phyloP scores from a whole-genome alignment of 257 asterid species.

The Henckelia pumila region DNA sequence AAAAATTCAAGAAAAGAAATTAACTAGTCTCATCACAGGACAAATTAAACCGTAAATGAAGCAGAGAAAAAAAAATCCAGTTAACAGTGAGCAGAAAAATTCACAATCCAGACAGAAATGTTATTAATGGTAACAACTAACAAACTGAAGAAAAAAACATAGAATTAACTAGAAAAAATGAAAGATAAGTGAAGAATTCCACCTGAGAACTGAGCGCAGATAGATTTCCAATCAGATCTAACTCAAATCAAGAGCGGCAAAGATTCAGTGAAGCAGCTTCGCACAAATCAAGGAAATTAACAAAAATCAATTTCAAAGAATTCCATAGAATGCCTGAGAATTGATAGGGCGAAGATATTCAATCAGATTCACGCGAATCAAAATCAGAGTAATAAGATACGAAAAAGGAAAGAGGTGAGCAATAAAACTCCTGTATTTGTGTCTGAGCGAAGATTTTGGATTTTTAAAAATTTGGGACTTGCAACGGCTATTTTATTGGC shows the following conservation, averaged over 20 bases:
- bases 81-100: not conserved
- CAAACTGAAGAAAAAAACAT: not conserved
- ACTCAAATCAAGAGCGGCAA: not conserved
- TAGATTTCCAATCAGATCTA: not conserved
- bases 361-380: slow-evolving; percentile 26
- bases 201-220: not conserved
- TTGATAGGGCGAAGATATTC: slow-evolving; percentile 1
- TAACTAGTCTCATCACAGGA: not conserved
- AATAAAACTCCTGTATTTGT: not conserved
- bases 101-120: not conserved
- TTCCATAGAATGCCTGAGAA: slow-evolving; percentile 26
- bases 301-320: slow-evolving; percentile 7
- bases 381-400: not conserved
- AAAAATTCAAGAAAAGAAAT: not conserved
- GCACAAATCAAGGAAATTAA: slow-evolving; percentile 9
- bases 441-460: slow-evolving; percentile 25
- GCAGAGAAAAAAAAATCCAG: not conserved
- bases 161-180: not conserved
- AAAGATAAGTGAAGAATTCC: not conserved
- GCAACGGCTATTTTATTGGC: slow-evolving; percentile 58
- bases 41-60: not conserved
- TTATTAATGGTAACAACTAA: not conserved
- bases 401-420: slow-evolving; percentile 14
- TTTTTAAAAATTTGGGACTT: slow-evolving; percentile 31
- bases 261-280: not conserved